Percentiles rank a stretch among this genome's conserved stretches.
These are phyloP conservation scores for Paraphoma sp. DNA, from an alignment of 2,329 filamentous ascomycete species.

Conservation along the genomic window DNA sequence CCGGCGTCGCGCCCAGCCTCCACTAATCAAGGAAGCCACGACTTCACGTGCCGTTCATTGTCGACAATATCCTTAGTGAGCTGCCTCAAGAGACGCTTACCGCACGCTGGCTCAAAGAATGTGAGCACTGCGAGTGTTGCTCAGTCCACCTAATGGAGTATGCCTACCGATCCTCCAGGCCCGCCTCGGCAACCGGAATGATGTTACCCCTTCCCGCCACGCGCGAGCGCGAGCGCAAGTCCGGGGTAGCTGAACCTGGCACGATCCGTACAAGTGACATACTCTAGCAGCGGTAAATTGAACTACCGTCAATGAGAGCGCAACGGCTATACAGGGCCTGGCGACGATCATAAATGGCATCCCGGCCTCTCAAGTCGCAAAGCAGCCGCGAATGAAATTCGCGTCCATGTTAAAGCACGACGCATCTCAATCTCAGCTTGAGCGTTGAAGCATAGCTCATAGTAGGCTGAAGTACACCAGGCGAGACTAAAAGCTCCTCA, in stretches of 20 bases:
- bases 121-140: neutral
- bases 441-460: too few species aligned
- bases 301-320: conserved; percentile 16
- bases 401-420: too few species aligned
- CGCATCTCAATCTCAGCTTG: too few species aligned
- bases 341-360: neutral
- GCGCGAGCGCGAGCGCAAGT: neutral
- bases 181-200: neutral
- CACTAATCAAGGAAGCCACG: neutral
- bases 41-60: neutral
- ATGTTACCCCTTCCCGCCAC: neutral
- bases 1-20: neutral
- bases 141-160: neutral
- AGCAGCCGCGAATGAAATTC: neutral
- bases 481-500: too few species aligned
- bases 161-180: neutral
- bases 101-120: neutral
- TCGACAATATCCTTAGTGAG: neutral
- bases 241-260: conserved; percentile 5
- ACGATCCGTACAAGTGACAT: neutral
- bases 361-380: neutral
- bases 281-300: conserved; percentile 6
- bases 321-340: neutral
- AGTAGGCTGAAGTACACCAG: too few species aligned
- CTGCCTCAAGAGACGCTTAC: neutral